Evolutionary conservation across 768 basidiomycete genomes (phyloP), one percentile per base, ranked within the genome.

Genomic region (Amanita inopinata): DNA sequence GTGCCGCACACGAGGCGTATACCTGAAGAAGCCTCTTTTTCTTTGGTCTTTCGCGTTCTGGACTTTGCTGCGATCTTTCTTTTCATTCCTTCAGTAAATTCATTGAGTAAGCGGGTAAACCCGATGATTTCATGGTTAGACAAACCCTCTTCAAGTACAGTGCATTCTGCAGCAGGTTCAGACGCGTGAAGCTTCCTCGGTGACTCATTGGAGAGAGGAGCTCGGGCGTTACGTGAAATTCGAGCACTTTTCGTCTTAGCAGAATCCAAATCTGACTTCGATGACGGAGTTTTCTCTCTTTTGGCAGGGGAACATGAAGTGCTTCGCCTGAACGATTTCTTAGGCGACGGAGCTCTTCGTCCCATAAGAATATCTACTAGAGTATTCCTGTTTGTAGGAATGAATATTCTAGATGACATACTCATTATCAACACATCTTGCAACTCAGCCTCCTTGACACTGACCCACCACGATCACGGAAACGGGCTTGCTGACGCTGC

Each of bases 381-480:
- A 1, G 61, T 61, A 50, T 72, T 80, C 37, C 63, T 58, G 11
- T 60, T 62, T 1, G 73, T 59, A 0, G 78, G 76, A 17, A 73
- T 64, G 52, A 77, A 80, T 17, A 69, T 72, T 0, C 78, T 79
- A 30, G 12, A 7, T 25, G 27, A 25, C 23, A 31, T 23, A 41
- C 14, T 9, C 15, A 35, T 5, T 2, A 25, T 38, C 15, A 35
- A 27, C 23, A 19, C 17, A 28, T n/a, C n/a, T n/a, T n/a, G n/a
- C n/a, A n/a, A n/a, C n/a, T n/a, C n/a, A n/a, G n/a, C n/a, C n/a
- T n/a, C n/a, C n/a, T n/a, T n/a, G n/a, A 27, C 30, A 61, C 74
- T 47, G 22, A 79, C 78, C 78, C 78, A 45, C 78, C 78, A 41
- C 78, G 71, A 58, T 83, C 78, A 40, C 82, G 71, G 57, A 81